Conservation (phyloP, 225 moss, liverwort and hornwort species). For the Takakia lepidozioides region DNA sequence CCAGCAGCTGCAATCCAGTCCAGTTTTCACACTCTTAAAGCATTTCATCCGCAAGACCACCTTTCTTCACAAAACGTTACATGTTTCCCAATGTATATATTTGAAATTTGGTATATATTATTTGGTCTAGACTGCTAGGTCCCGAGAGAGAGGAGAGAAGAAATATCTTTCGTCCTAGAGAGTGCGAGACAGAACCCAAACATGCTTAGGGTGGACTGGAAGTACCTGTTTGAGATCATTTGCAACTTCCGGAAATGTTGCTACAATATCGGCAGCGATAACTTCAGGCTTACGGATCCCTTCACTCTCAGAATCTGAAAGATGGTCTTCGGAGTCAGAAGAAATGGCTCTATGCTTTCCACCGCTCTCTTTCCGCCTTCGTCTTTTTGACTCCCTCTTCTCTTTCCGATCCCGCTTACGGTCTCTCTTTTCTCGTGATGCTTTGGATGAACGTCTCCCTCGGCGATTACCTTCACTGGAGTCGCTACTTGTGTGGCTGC, state of each 20-base stretch:
- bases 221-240: conserved; percentile 66
- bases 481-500: not conserved
- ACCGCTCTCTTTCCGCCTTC: too few species aligned
- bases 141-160: too few species aligned
- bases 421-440: conserved; percentile 6
- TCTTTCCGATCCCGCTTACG: conserved; percentile 25
- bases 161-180: not conserved
- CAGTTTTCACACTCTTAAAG: too few species aligned
- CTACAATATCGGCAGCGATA: conserved; percentile 37
- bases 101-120: not conserved
- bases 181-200: not conserved
- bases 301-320: conserved; percentile 35
- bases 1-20: conserved; percentile 76
- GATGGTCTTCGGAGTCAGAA: conserved; percentile 19
- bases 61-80: not conserved
- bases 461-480: not conserved
- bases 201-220: too few species aligned
- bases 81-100: not conserved
- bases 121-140: not conserved
- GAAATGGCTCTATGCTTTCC: too few species aligned
- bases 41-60: conserved; percentile 6
- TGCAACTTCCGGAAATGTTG: conserved; percentile 54
- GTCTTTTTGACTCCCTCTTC: conserved; percentile 9
- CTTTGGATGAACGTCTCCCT: conserved; percentile 4
- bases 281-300: conserved; percentile 35